Conservation (phyloP, 2,329 filamentous ascomycete species). For the Fusarium sp. region DNA sequence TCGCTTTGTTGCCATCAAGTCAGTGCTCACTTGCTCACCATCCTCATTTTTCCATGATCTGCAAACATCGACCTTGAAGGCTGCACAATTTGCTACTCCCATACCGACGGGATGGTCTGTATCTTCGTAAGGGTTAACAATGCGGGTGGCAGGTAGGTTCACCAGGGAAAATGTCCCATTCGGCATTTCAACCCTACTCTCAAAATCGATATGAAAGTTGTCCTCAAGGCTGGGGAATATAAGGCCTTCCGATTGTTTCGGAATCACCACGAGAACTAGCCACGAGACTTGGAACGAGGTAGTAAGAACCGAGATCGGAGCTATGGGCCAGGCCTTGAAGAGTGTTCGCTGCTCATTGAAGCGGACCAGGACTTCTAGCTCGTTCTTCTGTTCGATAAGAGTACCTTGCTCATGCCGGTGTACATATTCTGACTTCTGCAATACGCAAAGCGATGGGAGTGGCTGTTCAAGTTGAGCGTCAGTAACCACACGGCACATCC, state of each 20-base stretch:
- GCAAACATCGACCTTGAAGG: slow-evolving; percentile 51
- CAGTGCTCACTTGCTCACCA: slow-evolving; percentile 42
- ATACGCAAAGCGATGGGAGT: slow-evolving; percentile 29
- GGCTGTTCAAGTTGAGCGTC: slow-evolving; percentile 8
- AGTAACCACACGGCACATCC: background rate
- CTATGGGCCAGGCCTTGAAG: slow-evolving; percentile 48
- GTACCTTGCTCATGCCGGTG: slow-evolving; percentile 49
- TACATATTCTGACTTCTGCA: slow-evolving; percentile 44
- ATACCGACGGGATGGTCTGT: slow-evolving; percentile 1
- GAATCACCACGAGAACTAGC: slow-evolving; percentile 47
- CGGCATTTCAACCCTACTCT: slow-evolving; percentile 28
- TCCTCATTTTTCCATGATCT: slow-evolving; percentile 45
- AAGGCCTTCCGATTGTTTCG: slow-evolving; percentile 26
- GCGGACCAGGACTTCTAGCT: slow-evolving; percentile 38
- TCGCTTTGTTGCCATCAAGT: slow-evolving; percentile 75
- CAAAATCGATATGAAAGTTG: slow-evolving; percentile 46
- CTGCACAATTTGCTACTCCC: slow-evolving; percentile 41
- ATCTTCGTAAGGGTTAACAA: slow-evolving; percentile 49
- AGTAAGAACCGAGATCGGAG: slow-evolving; percentile 44
- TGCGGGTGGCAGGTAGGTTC: slow-evolving; percentile 41
- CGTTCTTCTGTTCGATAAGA: slow-evolving; percentile 50
- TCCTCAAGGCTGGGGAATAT: slow-evolving; percentile 47
- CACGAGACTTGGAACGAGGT: slow-evolving; percentile 49
- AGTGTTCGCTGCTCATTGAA: slow-evolving; percentile 42
- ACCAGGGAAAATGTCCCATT: slow-evolving; percentile 42